These are phyloP conservation scores for Candida dajiaensis DNA, from an alignment of 805 yeast genomes.

Conservation along the genomic window DNA sequence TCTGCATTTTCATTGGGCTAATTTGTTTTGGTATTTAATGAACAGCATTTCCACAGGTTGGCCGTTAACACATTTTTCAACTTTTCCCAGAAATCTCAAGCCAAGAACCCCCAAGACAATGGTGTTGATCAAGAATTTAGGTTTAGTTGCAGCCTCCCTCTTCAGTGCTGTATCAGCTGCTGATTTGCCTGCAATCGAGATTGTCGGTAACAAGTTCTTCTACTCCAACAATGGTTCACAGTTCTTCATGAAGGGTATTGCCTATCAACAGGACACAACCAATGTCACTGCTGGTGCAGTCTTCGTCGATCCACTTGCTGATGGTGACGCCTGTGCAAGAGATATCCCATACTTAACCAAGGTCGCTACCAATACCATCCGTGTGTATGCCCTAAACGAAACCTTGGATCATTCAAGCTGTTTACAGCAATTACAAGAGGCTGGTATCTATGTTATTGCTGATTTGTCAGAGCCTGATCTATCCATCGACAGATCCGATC, in stretches of 20 bases:
- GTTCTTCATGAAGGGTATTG: conserved; percentile 72
- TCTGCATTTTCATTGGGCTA: conserved; percentile 3
- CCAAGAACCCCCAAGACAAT: neutral
- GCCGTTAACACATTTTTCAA: neutral
- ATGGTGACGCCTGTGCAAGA: conserved; percentile 54
- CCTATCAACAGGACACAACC: conserved; percentile 68
- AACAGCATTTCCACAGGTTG: neutral
- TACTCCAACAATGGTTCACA: conserved; percentile 74
- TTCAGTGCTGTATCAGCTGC: conserved; percentile 31
- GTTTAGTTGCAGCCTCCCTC: conserved; percentile 31
- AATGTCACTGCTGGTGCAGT: conserved; percentile 37
- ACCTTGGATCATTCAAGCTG: conserved; percentile 60
- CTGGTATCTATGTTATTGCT: conserved; percentile 77
- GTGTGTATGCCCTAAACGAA: conserved; percentile 73
- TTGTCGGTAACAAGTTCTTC: conserved; percentile 74
- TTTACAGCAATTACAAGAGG: conserved; percentile 60
- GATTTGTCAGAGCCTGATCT: conserved; percentile 65
- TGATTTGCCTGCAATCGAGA: conserved; percentile 58
- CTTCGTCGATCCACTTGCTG: conserved; percentile 69
- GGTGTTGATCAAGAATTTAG: conserved; percentile 30
- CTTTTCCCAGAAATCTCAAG: neutral
- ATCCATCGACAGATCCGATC: conserved; percentile 57
- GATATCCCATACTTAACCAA: conserved; percentile 66
- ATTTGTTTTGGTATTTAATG: neutral
- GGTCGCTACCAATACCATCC: conserved; percentile 60